These are phyloP conservation scores for Penicillium fuscoglaucum DNA, from an alignment of 2,329 filamentous ascomycete species.

Conservation along the genomic window DNA sequence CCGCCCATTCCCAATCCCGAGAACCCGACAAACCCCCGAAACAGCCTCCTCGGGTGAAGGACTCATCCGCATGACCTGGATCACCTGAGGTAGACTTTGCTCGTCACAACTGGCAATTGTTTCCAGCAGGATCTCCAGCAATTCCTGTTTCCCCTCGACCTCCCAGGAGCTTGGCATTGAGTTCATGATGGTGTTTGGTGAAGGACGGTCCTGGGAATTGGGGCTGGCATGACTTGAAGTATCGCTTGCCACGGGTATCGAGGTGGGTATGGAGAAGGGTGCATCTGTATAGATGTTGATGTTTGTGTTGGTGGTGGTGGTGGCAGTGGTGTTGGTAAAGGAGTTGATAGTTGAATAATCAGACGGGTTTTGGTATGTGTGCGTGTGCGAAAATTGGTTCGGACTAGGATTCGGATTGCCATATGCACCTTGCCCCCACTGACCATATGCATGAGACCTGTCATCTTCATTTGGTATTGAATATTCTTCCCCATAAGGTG, in stretches of 20 bases:
- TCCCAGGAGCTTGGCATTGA: conserved; percentile 27
- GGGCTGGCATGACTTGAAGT: neutral
- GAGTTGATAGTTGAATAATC: conserved; percentile 5
- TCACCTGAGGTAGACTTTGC: conserved; percentile 24
- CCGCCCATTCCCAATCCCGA: conserved; percentile 18
- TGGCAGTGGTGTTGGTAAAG: neutral
- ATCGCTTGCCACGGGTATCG: neutral
- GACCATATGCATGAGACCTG: neutral
- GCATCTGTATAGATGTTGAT: neutral
- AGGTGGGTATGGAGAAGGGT: neutral
- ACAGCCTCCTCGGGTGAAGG: conserved; percentile 32
- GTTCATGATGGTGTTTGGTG: conserved; percentile 8
- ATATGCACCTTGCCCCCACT: neutral
- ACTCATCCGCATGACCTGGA: conserved; percentile 31
- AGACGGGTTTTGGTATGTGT: neutral
- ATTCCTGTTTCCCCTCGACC: conserved; percentile 24
- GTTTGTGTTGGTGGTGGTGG: neutral
- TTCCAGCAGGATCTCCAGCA: conserved; percentile 29
- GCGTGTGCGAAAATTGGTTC: neutral
- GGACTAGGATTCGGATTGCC: neutral
- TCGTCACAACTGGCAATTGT: conserved; percentile 33
- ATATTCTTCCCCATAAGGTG: neutral
- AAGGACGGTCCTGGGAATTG: conserved; percentile 1
- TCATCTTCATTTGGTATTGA: neutral
- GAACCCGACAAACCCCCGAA: conserved; percentile 26